A percentile compares a stretch with the other conserved stretches of the same genome.
These are phyloP conservation scores for Nothophaeocryptopus gaeumannii DNA, from an alignment of 2,329 filamentous ascomycete genomes.

Conservation along the genomic window DNA sequence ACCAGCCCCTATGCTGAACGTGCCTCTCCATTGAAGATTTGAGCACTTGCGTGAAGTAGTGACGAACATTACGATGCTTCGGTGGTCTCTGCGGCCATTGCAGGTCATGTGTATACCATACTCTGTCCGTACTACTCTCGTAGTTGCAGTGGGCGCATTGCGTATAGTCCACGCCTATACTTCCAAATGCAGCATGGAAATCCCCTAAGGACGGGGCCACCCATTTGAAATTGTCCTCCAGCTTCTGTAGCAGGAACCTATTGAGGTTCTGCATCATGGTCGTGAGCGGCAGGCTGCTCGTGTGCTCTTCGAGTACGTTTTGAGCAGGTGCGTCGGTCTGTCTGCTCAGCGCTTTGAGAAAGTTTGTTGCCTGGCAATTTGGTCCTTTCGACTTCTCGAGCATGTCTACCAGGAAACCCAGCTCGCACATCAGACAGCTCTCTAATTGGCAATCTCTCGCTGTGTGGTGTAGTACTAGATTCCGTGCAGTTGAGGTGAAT, in stretches of 20 bases:
- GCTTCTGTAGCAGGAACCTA: slow-evolving; percentile 78
- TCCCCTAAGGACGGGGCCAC: slow-evolving; percentile 54
- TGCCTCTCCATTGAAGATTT: slow-evolving; percentile 89
- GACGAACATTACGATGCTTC: slow-evolving; percentile 31
- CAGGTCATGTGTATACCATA: slow-evolving; percentile 60
- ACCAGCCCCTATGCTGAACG: slow-evolving; percentile 88
- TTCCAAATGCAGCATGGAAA: slow-evolving; percentile 72
- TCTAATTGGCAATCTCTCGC: slow-evolving; percentile 80
- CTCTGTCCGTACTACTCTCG: slow-evolving; percentile 76
- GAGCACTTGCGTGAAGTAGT: slow-evolving; percentile 79
- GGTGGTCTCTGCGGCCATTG: slow-evolving; percentile 37
- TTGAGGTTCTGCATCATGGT: slow-evolving; percentile 83
- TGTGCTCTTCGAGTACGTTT: slow-evolving; percentile 80
- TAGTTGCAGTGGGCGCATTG: slow-evolving; percentile 83
- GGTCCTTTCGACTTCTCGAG: slow-evolving; percentile 90
- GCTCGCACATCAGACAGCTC: slow-evolving; percentile 83
- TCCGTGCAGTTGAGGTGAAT: slow-evolving; percentile 84
- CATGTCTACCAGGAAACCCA: slow-evolving; percentile 97
- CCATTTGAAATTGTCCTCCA: slow-evolving; percentile 59
- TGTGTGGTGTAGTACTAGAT: slow-evolving; percentile 83
- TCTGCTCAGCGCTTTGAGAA: slow-evolving; percentile 83
- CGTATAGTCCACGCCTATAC: slow-evolving; percentile 69
- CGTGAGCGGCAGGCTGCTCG: slow-evolving; percentile 69
- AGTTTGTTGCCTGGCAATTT: slow-evolving; percentile 93
- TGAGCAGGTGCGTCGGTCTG: slow-evolving; percentile 74